Conservation (phyloP, 192 early-diverging fungal genomes). For the Rhizophagus clarus region DNA sequence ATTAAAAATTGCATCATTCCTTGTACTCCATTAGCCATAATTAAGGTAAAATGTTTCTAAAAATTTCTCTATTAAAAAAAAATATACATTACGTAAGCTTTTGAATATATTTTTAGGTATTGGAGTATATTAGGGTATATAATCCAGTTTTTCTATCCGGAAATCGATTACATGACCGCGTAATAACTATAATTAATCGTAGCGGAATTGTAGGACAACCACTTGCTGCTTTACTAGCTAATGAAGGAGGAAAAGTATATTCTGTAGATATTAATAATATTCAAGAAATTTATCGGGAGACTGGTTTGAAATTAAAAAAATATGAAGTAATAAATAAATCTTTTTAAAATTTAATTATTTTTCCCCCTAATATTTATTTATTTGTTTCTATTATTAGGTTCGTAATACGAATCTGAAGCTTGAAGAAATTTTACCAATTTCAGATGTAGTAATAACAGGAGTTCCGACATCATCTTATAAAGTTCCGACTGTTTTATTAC, state of each 20-base stretch:
- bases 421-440: slow-evolving; percentile 81
- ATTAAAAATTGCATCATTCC: slow-evolving; percentile 95
- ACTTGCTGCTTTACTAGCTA: slow-evolving; percentile 92
- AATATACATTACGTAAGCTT: too few species aligned
- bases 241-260: slow-evolving; percentile 97
- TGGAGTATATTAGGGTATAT: slow-evolving; percentile 95
- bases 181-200: slow-evolving; percentile 93
- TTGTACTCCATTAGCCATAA: slow-evolving; percentile 94
- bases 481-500: slow-evolving; percentile 78
- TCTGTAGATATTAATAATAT: slow-evolving; percentile 92
- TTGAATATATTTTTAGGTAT: slow-evolving; percentile 48
- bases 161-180: slow-evolving; percentile 90
- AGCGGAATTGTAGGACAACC: slow-evolving; percentile 97
- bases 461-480: slow-evolving; percentile 90
- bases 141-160: slow-evolving; percentile 87
- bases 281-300: slow-evolving; percentile 73
- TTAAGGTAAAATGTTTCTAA: slow-evolving; percentile 67
- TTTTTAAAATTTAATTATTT: too few species aligned
- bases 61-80: too few species aligned
- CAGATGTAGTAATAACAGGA: slow-evolving; percentile 97
- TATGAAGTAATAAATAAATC: slow-evolving; percentile 58
- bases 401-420: slow-evolving; percentile 69
- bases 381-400: slow-evolving; percentile 50
- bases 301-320: slow-evolving; percentile 62
- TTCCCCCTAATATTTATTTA: slow-evolving; percentile 18